Base-by-base conservation (phyloP, 2,329 filamentous ascomycete species). In the Neofusicoccum cordaticola region DNA sequence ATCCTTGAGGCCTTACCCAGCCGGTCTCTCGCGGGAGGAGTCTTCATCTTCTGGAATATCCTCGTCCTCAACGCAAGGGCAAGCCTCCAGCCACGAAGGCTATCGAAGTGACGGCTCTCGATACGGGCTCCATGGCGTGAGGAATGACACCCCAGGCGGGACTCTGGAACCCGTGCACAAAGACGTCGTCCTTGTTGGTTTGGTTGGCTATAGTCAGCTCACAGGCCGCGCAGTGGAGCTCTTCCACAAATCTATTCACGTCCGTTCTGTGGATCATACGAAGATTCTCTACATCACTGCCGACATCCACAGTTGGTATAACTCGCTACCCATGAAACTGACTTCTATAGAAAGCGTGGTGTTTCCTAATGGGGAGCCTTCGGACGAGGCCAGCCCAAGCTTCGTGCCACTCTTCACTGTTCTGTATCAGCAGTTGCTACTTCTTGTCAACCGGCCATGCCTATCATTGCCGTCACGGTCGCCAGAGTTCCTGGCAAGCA, bases 1-100 rank as follows among this genome's bases (percentile, higher is more conserved):
- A 12, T 60, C 41, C 13, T 11, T 47, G n/a, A 60, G 45, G 69
- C 73, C 67, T 48, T 67, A 37, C 4, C 35, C 34, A 17, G 13
- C 50, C 12, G 6, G 44, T 34, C 17, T 45, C 4, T 19, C 53
- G 9, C 17, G 39, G 15, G 39, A 58, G 22, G 7, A 44, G 8
- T 58, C 53, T 17, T 2, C 13, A 5, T 58, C 52, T 17, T 57
- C 52, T 8, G 52, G 37, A 15, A 45, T 45, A n/a, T 57, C 53
- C 2, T 35, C 56, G 5, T 31, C 15, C 4, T 47, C 56, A 35
- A 3, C 12, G 13, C 27, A 47, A 3, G 41, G 8, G 8, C 56
- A 4, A 9, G 3, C 42, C 9, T 13, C 53, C 39, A 34, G 45
- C 42, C 19, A 35, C 22, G 42, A 56, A 6, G 12, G 11, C 39